Evolutionary conservation across 2,329 filamentous ascomycete genomes (phyloP).

Genomic region (Colletotrichum viniferum): DNA sequence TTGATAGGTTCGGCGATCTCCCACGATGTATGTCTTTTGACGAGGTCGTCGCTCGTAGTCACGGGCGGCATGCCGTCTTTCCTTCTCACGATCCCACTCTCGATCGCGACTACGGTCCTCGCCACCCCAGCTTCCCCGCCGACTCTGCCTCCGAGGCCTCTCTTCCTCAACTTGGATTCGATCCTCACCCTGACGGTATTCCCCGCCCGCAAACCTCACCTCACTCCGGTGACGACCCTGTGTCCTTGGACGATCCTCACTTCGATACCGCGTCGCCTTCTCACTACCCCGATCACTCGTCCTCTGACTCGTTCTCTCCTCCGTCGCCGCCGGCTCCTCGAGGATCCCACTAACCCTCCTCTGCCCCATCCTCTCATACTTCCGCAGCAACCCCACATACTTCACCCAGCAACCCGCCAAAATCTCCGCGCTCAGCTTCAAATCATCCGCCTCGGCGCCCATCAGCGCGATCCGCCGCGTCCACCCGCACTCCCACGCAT

Average conservation of each 20-base stretch:
- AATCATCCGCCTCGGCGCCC: background rate
- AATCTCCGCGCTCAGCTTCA: constrained; percentile 2
- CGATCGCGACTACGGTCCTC: background rate
- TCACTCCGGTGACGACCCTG: background rate
- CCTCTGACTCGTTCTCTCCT: background rate
- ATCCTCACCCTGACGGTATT: background rate
- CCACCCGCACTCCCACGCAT: constrained; percentile 1
- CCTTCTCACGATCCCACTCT: background rate
- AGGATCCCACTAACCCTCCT: constrained; percentile 1
- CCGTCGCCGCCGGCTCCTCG: background rate
- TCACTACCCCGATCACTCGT: background rate
- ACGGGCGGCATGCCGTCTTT: background rate
- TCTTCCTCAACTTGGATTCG: background rate
- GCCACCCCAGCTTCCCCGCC: background rate
- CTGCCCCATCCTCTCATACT: constrained; percentile 6
- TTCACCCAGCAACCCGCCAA: constrained; percentile 9
- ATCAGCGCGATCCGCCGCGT: background rate
- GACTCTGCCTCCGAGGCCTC: background rate
- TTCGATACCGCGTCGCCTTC: background rate
- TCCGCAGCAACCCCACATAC: constrained; percentile 7
- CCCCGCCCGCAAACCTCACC: background rate
- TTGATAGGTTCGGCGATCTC: background rate
- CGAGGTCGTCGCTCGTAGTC: background rate
- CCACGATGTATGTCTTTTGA: background rate
- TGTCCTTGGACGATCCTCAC: background rate